Evolutionary conservation across 768 basidiomycete species (phyloP).

Genomic region (Candolleomyces eurysporus): DNA sequence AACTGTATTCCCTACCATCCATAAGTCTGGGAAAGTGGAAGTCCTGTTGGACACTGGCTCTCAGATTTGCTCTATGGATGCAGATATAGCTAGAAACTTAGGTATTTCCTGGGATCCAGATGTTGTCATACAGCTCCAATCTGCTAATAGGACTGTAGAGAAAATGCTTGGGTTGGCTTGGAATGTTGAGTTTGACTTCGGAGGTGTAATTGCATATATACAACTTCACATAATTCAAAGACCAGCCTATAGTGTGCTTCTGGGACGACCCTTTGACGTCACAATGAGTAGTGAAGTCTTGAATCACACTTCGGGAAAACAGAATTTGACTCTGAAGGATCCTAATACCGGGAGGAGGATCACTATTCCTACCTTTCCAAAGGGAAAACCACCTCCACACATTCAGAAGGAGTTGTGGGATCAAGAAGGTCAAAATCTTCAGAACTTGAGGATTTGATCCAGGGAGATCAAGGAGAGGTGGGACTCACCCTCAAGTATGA

Average conservation of each 20-base stretch:
- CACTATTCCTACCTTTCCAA: constrained; percentile 10
- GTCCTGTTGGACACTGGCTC: constrained; percentile 23
- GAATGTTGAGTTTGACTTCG: constrained; percentile 24
- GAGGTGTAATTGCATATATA: constrained; percentile 18
- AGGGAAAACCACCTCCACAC: not conserved
- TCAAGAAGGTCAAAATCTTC: constrained; percentile 5
- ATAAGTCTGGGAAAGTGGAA: constrained; percentile 16
- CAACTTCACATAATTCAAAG: constrained; percentile 27
- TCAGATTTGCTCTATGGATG: constrained; percentile 24
- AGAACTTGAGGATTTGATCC: constrained; percentile 14
- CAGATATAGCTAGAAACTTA: constrained; percentile 13
- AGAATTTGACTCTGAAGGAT: constrained; percentile 22
- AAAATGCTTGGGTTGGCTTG: constrained; percentile 22
- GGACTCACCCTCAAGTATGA: constrained; percentile 8
- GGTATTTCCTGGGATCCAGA: constrained; percentile 18
- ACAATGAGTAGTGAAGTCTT: constrained; percentile 17
- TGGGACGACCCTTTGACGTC: constrained; percentile 29
- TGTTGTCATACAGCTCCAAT: constrained; percentile 22
- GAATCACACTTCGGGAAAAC: constrained; percentile 16
- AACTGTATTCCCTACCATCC: constrained; percentile 12
- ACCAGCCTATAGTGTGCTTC: constrained; percentile 23
- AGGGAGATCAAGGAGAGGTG: constrained; percentile 11
- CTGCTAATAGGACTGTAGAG: constrained; percentile 22
- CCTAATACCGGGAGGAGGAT: constrained; percentile 17
- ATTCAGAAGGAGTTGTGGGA: not conserved